Percentiles rank a stretch among this genome's conserved stretches.
Conservation (phyloP, 257 asterid genomes). For the Solanum appendiculatum region DNA sequence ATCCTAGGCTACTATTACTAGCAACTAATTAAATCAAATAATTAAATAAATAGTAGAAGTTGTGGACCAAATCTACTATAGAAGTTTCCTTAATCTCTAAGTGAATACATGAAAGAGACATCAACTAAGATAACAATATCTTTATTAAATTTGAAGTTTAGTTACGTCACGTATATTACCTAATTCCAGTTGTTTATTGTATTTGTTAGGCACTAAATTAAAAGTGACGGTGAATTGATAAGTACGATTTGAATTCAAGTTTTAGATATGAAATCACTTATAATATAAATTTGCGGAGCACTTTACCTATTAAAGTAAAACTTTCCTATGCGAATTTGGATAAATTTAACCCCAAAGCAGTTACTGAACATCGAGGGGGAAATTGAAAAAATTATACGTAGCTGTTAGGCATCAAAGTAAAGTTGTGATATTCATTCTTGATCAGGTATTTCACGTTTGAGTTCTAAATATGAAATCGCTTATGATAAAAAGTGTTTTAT, state of each 20-base stretch:
- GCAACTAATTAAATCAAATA: background rate
- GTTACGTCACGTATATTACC: background rate
- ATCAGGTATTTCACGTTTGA: background rate
- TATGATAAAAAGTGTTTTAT: background rate
- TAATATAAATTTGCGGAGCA: no score
- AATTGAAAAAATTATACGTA: no score
- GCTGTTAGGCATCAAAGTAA: no score
- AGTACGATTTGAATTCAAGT: background rate
- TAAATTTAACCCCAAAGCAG: no score
- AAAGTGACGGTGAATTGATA: background rate
- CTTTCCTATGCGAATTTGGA: no score
- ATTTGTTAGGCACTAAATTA: background rate
- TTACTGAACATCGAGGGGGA: no score
- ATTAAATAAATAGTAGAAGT: background rate
- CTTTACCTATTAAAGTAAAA: background rate
- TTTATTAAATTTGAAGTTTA: background rate
- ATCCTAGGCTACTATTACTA: background rate
- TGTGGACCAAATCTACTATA: background rate
- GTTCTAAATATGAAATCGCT: background rate
- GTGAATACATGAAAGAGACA: background rate
- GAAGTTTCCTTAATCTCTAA: conserved; percentile 7
- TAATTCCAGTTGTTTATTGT: background rate
- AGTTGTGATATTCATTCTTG: no score
- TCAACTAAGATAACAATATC: background rate
- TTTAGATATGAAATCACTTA: background rate